A percentile compares a stretch with the other conserved stretches of the same genome.
phyloP scores from a whole-genome alignment of 1,284 basidiomycete genomes.

The Fereydounia khargensis region DNA sequence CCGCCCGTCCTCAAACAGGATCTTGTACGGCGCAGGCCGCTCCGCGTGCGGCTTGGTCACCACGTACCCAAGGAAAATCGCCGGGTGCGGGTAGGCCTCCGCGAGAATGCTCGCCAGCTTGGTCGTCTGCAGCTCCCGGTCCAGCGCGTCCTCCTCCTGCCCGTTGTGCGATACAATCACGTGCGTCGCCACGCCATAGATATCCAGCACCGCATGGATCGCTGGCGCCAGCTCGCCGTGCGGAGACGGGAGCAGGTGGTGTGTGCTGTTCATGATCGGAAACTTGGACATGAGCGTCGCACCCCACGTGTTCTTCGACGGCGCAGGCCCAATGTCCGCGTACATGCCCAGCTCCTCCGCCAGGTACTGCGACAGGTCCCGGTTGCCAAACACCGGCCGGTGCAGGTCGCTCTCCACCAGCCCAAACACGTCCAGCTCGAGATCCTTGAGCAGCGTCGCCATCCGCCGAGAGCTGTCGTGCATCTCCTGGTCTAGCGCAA shows the following conservation, averaged over 20 bases:
- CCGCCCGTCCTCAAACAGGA: conserved; percentile 62
- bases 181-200: conserved; percentile 76
- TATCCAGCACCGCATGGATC: conserved; percentile 74
- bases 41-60: conserved; percentile 74
- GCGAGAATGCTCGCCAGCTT: conserved; percentile 79
- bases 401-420: conserved; percentile 81
- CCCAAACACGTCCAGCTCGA: conserved; percentile 57
- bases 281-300: conserved; percentile 62
- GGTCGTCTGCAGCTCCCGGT: conserved; percentile 81
- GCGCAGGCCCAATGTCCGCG: conserved; percentile 73
- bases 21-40: conserved; percentile 79
- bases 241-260: conserved; percentile 86
- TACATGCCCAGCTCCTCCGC: conserved; percentile 71
- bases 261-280: conserved; percentile 83
- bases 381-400: conserved; percentile 82
- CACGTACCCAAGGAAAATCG: conserved; percentile 71
- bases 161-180: conserved; percentile 89
- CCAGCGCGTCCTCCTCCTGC: conserved; percentile 82
- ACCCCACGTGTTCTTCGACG: conserved; percentile 85
- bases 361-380: conserved; percentile 63
- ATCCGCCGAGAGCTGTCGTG: conserved; percentile 64
- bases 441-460: conserved; percentile 65
- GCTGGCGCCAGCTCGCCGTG: conserved; percentile 74
- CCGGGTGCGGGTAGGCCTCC: conserved; percentile 70
- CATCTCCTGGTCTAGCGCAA: conserved; percentile 49